A percentile compares a stretch with the other conserved stretches of the same genome.
These are phyloP conservation scores for Salvia splendens DNA, from an alignment of 257 asterid species.

Conservation along the genomic window DNA sequence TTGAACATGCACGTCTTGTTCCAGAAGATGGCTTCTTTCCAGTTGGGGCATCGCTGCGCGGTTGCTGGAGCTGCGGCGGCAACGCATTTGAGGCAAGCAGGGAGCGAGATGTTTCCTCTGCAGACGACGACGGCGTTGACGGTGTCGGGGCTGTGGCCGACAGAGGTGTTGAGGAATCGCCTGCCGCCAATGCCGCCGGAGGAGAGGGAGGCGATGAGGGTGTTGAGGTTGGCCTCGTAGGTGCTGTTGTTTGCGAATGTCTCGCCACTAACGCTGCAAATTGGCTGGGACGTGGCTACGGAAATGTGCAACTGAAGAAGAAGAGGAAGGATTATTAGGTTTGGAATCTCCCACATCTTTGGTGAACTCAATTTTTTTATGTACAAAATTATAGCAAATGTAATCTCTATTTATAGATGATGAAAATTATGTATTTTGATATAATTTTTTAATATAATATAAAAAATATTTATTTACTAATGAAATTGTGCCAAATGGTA, in stretches of 20 bases:
- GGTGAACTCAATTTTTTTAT: too few species aligned
- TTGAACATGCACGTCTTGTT: constrained; percentile 21
- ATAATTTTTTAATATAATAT: too few species aligned
- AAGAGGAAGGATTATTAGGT: not conserved
- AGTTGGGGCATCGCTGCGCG: constrained; percentile 1
- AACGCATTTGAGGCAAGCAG: constrained; percentile 27
- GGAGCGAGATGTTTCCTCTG: constrained; percentile 27
- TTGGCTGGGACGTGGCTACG: not conserved
- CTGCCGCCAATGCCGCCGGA: not conserved
- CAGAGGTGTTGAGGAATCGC: constrained; percentile 28
- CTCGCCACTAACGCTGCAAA: not conserved
- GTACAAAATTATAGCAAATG: too few species aligned
- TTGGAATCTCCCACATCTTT: not conserved
- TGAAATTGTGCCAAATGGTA: too few species aligned
- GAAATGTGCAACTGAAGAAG: not conserved
- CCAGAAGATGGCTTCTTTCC: constrained; percentile 21
- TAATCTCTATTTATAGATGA: too few species aligned
- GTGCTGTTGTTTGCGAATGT: constrained; percentile 22
- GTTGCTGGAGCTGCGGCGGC: not conserved
- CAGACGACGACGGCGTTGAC: constrained; percentile 32
- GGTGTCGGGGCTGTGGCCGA: constrained; percentile 14
- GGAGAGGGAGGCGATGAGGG: constrained; percentile 25
- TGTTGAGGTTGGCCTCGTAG: constrained; percentile 9
- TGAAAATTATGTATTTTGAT: too few species aligned
- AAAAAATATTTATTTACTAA: too few species aligned